Evolutionary conservation across 1,139 yeast genomes (phyloP).

Genomic region (Arxiozyma slooffiae): DNA sequence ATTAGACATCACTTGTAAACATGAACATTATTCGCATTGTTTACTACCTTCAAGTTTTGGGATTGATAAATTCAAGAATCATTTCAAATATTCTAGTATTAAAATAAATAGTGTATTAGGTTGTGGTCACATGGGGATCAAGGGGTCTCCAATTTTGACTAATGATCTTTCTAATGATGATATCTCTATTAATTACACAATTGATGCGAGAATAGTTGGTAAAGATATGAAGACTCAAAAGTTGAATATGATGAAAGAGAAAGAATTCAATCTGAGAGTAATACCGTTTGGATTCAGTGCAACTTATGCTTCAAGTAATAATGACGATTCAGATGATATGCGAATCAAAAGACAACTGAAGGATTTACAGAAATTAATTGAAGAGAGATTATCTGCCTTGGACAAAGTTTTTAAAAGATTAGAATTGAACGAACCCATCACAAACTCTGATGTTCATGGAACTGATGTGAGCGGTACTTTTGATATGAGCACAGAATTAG

Average conservation of each 20-base stretch:
- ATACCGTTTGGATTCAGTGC: constrained; percentile 31
- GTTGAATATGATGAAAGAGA: constrained; percentile 23
- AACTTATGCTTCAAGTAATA: background rate
- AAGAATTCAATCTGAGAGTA: constrained; percentile 29
- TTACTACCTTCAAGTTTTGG: constrained; percentile 62
- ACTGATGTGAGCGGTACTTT: constrained; percentile 18
- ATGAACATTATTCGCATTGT: constrained; percentile 44
- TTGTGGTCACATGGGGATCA: constrained; percentile 34
- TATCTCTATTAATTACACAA: constrained; percentile 28
- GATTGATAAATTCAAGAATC: constrained; percentile 37
- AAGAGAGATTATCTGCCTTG: constrained; percentile 19
- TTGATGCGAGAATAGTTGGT: constrained; percentile 29
- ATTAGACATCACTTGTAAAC: constrained; percentile 49
- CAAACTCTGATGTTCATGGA: constrained; percentile 16
- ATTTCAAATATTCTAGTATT: constrained; percentile 27
- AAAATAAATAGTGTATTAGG: constrained; percentile 30
- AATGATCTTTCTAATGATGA: constrained; percentile 30
- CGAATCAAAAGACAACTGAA: constrained; percentile 14
- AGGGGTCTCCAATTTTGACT: constrained; percentile 34
- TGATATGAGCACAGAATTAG: constrained; percentile 12
- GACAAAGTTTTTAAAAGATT: constrained; percentile 15
- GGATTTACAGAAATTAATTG: constrained; percentile 13
- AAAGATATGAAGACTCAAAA: constrained; percentile 17
- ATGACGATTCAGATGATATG: background rate
- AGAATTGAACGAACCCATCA: constrained; percentile 13